These are phyloP conservation scores for Fomes fomentarius DNA, from an alignment of 1,284 basidiomycete genomes.

Conservation along the genomic window DNA sequence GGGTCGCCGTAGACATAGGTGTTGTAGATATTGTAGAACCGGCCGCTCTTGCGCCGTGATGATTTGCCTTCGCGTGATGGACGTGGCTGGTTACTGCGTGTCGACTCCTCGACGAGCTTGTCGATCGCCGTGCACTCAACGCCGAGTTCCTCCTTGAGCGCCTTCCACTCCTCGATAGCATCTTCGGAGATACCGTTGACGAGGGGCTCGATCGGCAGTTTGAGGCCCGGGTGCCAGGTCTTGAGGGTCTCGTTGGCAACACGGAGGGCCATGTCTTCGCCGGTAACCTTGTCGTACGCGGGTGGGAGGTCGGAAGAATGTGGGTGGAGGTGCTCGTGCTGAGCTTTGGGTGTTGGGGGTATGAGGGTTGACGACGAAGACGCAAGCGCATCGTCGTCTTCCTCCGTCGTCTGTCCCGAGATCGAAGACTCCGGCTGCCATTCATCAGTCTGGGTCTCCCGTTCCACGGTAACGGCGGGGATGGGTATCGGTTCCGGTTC, in stretches of 20 bases:
- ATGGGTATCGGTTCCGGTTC: conserved; percentile 41
- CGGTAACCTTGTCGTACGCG: conserved; percentile 62
- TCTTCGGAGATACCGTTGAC: conserved; percentile 61
- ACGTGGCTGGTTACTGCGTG: conserved; percentile 40
- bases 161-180: conserved; percentile 69
- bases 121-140: conserved; percentile 80
- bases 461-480: conserved; percentile 43
- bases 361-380: conserved; percentile 73
- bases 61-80: conserved; percentile 36
- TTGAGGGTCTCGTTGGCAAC: conserved; percentile 62
- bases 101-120: conserved; percentile 61
- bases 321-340: conserved; percentile 35
- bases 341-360: conserved; percentile 65
- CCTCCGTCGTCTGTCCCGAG: conserved; percentile 31
- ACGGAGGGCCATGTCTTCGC: conserved; percentile 52
- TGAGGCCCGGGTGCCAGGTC: conserved; percentile 66
- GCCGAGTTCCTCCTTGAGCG: conserved; percentile 76
- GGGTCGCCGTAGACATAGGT: conserved; percentile 68
- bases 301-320: conserved; percentile 61
- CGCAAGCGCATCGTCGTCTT: conserved; percentile 56
- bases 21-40: conserved; percentile 85
- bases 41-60: conserved; percentile 37
- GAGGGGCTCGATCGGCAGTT: conserved; percentile 54
- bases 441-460: conserved; percentile 67
- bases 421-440: conserved; percentile 34